phyloP scores from a whole-genome alignment of 116 monocot genomes.

The Posidonia oceanica region DNA sequence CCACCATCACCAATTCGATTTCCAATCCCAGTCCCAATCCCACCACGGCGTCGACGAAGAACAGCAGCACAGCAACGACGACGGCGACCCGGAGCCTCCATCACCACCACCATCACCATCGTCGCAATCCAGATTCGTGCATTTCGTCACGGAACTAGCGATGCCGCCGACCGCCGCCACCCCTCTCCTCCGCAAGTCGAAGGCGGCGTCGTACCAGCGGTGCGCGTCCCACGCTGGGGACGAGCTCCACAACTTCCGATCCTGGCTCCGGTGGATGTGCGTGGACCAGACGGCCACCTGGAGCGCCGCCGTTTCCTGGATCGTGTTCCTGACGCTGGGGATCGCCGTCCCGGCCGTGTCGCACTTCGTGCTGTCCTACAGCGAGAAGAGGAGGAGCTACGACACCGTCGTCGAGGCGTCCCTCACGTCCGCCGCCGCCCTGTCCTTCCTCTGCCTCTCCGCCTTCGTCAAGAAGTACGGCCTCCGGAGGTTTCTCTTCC shows the following conservation, averaged over 20 bases:
- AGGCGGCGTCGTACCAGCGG: constrained; percentile 19
- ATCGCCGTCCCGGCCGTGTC: constrained; percentile 41
- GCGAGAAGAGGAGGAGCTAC: constrained; percentile 19
- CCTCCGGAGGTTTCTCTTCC: constrained; percentile 52
- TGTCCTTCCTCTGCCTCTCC: constrained; percentile 52
- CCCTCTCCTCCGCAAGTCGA: not conserved
- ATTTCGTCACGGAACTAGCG: not conserved
- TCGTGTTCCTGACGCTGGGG: constrained; percentile 36
- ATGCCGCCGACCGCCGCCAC: not conserved
- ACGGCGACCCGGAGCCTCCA: too few relatives aligned
- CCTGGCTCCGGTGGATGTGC: constrained; percentile 75
- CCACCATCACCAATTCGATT: too few relatives aligned
- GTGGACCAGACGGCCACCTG: constrained; percentile 43
- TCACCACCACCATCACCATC: too few relatives aligned
- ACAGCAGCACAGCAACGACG: too few relatives aligned
- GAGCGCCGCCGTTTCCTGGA: constrained; percentile 32
- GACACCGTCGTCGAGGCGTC: constrained; percentile 53
- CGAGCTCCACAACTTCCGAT: constrained; percentile 61
- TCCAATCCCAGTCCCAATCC: too few relatives aligned
- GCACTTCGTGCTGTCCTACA: constrained; percentile 30
- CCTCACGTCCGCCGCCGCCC: constrained; percentile 24
- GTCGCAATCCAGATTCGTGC: too few relatives aligned
- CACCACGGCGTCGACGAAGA: too few relatives aligned
- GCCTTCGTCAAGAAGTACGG: constrained; percentile 38
- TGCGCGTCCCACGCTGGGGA: constrained; percentile 40